Conservation (phyloP, 495 filamentous ascomycete genomes). For the Aspergillus sclerotioniger region DNA sequence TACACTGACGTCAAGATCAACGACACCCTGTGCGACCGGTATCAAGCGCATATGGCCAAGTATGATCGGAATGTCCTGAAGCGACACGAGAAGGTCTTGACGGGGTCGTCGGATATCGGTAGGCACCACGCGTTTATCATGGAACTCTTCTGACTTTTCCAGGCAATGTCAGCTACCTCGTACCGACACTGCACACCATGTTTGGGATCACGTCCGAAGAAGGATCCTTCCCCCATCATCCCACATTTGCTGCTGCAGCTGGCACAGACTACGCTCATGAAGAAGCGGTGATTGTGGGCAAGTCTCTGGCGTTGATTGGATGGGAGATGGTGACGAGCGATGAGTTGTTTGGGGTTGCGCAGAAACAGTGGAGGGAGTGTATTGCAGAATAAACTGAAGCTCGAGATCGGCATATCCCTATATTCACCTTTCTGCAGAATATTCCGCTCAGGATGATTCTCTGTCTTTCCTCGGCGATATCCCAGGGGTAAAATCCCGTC, state of each 20-base stretch:
- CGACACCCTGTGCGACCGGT: constrained; percentile 51
- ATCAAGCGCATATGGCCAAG: constrained; percentile 50
- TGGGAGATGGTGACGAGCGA: constrained; percentile 42
- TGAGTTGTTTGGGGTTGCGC: constrained; percentile 38
- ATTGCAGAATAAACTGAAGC: constrained; percentile 11
- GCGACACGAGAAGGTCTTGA: constrained; percentile 46
- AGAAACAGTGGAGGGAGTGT: constrained; percentile 28
- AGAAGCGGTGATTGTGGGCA: constrained; percentile 23
- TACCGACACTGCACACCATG: constrained; percentile 59
- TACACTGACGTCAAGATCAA: constrained; percentile 65
- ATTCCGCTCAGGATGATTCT: neutral
- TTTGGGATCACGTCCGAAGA: constrained; percentile 52
- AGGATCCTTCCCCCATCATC: constrained; percentile 56
- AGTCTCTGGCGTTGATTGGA: constrained; percentile 24
- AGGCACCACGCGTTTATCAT: neutral
- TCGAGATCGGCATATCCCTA: neutral
- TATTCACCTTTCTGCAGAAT: neutral
- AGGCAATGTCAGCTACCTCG: constrained; percentile 63
- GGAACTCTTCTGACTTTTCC: neutral
- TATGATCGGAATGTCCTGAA: constrained; percentile 47
- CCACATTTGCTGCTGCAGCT: constrained; percentile 56
- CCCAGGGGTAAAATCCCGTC: too few species aligned
- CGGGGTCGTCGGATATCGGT: constrained; percentile 54
- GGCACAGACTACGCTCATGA: constrained; percentile 39
- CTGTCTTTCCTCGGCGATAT: neutral